Evolutionary conservation across 169 alveolate species (phyloP).

Genomic region (Amoebophrya sp.): DNA sequence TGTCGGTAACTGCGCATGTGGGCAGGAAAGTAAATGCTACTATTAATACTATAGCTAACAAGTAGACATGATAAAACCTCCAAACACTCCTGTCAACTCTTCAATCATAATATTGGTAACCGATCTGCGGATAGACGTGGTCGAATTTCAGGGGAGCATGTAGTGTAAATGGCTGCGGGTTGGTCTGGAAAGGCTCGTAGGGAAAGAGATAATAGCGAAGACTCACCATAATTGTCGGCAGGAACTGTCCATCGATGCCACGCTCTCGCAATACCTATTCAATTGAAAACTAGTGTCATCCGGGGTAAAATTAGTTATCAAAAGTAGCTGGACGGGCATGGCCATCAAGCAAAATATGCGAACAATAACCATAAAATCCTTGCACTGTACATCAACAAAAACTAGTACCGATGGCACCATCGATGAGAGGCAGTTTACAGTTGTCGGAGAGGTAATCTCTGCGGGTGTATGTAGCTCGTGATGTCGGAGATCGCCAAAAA

Average conservation of each 20-base stretch:
- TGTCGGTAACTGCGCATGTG: too few species aligned
- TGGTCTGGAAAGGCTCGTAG: not conserved
- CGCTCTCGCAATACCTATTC: not conserved
- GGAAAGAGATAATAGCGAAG: not conserved
- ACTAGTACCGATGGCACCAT: not conserved
- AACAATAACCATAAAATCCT: too few species aligned
- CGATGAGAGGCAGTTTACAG: not conserved
- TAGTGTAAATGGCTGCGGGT: not conserved
- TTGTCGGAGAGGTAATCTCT: not conserved
- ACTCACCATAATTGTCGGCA: not conserved
- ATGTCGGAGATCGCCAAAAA: not conserved
- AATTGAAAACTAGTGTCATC: too few species aligned
- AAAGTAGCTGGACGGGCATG: too few species aligned
- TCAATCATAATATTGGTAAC: not conserved
- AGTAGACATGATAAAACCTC: too few species aligned
- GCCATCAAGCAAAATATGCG: too few species aligned
- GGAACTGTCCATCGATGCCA: not conserved
- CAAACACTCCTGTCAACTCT: too few species aligned
- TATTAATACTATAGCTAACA: too few species aligned
- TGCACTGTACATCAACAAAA: too few species aligned
- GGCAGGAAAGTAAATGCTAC: too few species aligned
- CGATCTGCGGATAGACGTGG: not conserved
- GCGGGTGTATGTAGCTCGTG: not conserved
- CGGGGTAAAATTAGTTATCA: too few species aligned
- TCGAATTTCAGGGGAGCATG: not conserved